Percentiles rank a stretch among this genome's conserved stretches.
These are phyloP conservation scores for Styphnolobium japonicum DNA, from an alignment of 306 rosid genomes.

Conservation along the genomic window DNA sequence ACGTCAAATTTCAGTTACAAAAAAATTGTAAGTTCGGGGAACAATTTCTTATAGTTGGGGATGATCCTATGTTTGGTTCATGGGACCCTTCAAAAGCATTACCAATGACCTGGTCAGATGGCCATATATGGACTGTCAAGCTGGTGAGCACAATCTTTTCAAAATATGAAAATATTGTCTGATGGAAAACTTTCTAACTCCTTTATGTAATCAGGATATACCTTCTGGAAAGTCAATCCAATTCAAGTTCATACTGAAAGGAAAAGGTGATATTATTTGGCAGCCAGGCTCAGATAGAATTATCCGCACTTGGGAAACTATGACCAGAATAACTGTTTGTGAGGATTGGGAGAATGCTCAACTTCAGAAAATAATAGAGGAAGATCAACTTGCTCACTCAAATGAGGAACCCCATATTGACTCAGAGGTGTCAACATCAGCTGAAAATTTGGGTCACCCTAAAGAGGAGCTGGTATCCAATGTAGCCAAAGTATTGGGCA, in stretches of 20 bases:
- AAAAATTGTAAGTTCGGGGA: slow-evolving; percentile 55
- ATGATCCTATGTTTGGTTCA: slow-evolving; percentile 55
- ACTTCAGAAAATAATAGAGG: slow-evolving; percentile 46
- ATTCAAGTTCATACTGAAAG: slow-evolving; percentile 59
- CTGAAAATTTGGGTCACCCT: slow-evolving; percentile 26
- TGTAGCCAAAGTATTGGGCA: background rate
- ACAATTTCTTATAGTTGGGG: slow-evolving; percentile 59
- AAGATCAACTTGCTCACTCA: slow-evolving; percentile 13
- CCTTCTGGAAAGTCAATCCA: slow-evolving; percentile 56
- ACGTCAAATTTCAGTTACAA: slow-evolving; percentile 56
- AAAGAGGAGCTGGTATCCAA: background rate
- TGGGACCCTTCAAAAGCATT: slow-evolving; percentile 60
- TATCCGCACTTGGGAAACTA: slow-evolving; percentile 61
- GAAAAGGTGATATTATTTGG: slow-evolving; percentile 49
- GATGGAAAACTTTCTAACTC: background rate
- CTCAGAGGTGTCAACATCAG: slow-evolving; percentile 14
- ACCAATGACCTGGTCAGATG: slow-evolving; percentile 68
- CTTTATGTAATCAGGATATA: slow-evolving; percentile 40
- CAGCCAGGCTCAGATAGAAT: slow-evolving; percentile 69
- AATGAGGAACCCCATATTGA: background rate
- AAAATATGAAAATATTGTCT: background rate
- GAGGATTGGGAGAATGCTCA: slow-evolving; percentile 70
- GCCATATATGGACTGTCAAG: slow-evolving; percentile 53
- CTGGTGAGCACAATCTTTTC: slow-evolving; percentile 39
- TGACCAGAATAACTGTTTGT: slow-evolving; percentile 36